A percentile compares a stretch with the other conserved stretches of the same genome.
Evolutionary conservation across 2,329 filamentous ascomycete species (phyloP).

Genomic region (Aspergillus brasiliensis): DNA sequence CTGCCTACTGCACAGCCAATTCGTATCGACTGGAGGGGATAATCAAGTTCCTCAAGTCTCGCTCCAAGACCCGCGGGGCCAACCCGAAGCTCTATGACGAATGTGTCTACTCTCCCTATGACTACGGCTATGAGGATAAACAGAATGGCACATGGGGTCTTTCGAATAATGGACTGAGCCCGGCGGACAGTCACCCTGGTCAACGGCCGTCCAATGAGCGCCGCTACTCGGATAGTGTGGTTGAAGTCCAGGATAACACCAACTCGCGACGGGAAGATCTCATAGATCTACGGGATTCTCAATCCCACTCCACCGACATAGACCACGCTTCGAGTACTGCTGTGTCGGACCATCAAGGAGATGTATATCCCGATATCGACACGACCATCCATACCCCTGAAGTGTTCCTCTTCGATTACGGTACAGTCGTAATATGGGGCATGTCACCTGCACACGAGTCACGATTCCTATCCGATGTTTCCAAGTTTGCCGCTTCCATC

Average conservation of each 20-base stretch:
- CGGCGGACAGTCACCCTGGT: constrained; percentile 23
- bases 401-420: constrained; percentile 95
- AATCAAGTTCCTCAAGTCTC: constrained; percentile 87
- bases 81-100: constrained; percentile 94
- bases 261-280: constrained; percentile 62
- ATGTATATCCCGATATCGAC: constrained; percentile 68
- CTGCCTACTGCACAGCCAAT: constrained; percentile 93
- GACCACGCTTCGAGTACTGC: constrained; percentile 26
- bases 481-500: constrained; percentile 92
- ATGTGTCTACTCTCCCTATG: constrained; percentile 94
- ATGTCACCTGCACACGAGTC: constrained; percentile 91
- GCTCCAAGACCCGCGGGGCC: constrained; percentile 73
- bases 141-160: constrained; percentile 31
- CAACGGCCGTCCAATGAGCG: constrained; percentile 57
- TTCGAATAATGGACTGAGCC: constrained; percentile 40
- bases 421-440: constrained; percentile 97
- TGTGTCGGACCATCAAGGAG: constrained; percentile 33
- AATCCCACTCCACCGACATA: constrained; percentile 32
- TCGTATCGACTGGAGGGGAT: constrained; percentile 87
- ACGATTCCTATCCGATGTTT: constrained; percentile 87
- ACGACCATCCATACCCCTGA: constrained; percentile 89
- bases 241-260: constrained; percentile 65
- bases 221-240: constrained; percentile 68
- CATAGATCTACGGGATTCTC: constrained; percentile 59
- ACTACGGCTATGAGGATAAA: constrained; percentile 63